Percentiles rank a stretch among this genome's conserved stretches.
phyloP scores from a whole-genome alignment of 2,329 filamentous ascomycete genomes.

The Scedosporium boydii region DNA sequence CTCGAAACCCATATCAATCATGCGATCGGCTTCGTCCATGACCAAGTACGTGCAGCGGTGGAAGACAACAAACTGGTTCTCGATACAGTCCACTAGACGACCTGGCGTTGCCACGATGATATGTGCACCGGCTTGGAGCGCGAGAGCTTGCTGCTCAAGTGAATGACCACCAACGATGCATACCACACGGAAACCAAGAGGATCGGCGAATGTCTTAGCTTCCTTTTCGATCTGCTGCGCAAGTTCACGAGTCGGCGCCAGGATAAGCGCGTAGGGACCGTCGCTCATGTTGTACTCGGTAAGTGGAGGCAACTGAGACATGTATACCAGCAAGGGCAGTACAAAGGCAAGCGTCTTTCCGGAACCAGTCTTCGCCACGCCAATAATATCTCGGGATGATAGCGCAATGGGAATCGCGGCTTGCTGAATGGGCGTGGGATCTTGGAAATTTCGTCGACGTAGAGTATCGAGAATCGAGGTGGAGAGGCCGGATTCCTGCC shows the following conservation, averaged over 20 bases:
- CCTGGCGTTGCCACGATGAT: conserved; percentile 98
- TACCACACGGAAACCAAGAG: conserved; percentile 87
- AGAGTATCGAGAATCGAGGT: conserved; percentile 71
- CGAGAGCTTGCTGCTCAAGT: conserved; percentile 86
- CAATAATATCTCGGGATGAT: conserved; percentile 90
- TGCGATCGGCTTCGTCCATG: conserved; percentile 98
- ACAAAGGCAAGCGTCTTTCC: conserved; percentile 97
- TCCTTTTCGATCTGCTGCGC: conserved; percentile 96
- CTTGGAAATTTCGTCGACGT: conserved; percentile 75
- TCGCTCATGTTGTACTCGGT: conserved; percentile 84
- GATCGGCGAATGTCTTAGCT: conserved; percentile 82
- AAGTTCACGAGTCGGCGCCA: conserved; percentile 92
- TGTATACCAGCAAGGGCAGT: conserved; percentile 86
- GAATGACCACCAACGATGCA: conserved; percentile 97
- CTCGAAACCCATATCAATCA: conserved; percentile 98
- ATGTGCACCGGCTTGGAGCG: conserved; percentile 83
- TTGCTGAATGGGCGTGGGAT: conserved; percentile 85
- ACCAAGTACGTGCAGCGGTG: conserved; percentile 98
- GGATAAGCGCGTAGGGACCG: conserved; percentile 92
- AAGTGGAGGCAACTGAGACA: conserved; percentile 77
- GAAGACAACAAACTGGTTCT: conserved; percentile 81
- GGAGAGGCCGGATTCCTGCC: conserved; percentile 78
- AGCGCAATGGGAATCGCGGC: conserved; percentile 93
- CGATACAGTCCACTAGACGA: conserved; percentile 93
- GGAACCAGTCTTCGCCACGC: conserved; percentile 94